phyloP scores from a whole-genome alignment of 495 filamentous ascomycete genomes.

The Podospora anserina region DNA sequence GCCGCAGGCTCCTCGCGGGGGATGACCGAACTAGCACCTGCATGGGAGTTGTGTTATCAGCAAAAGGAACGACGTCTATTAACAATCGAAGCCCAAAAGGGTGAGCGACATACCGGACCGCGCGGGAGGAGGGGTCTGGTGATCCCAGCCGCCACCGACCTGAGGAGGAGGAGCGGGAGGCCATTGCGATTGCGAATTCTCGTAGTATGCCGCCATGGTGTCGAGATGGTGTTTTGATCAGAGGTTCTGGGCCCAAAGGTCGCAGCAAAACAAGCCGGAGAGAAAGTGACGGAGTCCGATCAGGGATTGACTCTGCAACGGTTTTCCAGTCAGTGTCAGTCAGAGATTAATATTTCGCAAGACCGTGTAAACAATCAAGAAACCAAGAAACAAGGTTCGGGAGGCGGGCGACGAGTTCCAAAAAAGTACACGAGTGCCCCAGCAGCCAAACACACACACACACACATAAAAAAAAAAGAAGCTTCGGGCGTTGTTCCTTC shows the following conservation, averaged over 20 bases:
- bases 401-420: not conserved
- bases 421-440: not conserved
- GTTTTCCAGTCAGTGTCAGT: not conserved
- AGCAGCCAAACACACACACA: not conserved
- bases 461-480: not conserved
- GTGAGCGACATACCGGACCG: slow-evolving; percentile 65
- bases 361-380: not conserved
- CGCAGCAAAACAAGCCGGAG: not conserved
- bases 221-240: not conserved
- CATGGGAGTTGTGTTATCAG: slow-evolving; percentile 36
- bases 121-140: slow-evolving; percentile 80
- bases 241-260: not conserved
- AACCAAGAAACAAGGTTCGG: not conserved
- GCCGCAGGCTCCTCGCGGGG: slow-evolving; percentile 76
- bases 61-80: slow-evolving; percentile 17
- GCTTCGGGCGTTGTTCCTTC: slow-evolving; percentile 5
- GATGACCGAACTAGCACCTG: slow-evolving; percentile 74
- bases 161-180: slow-evolving; percentile 54
- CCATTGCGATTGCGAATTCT: slow-evolving; percentile 69
- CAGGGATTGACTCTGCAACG: not conserved
- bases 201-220: slow-evolving; percentile 82
- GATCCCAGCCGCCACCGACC: slow-evolving; percentile 60
- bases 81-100: slow-evolving; percentile 13
- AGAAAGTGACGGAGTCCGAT: not conserved
- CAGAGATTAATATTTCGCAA: not conserved